These are phyloP conservation scores for Kickxella alabastrina DNA, from an alignment of 192 early-diverging fungal species.

Conservation along the genomic window DNA sequence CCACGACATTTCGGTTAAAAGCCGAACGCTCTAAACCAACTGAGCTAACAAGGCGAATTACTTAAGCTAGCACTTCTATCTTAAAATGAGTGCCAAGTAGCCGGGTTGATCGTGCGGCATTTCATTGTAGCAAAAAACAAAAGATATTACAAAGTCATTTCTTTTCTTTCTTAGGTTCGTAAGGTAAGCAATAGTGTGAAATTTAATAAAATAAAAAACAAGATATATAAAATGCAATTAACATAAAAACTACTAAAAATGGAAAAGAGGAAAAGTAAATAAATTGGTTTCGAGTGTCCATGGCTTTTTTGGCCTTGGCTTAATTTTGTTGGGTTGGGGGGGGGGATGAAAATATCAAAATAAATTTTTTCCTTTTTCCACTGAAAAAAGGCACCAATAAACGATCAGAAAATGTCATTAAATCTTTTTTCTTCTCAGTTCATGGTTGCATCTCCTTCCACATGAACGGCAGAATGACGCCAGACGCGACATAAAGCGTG, in stretches of 20 bases:
- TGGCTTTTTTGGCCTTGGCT: neutral
- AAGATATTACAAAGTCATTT: neutral
- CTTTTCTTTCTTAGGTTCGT: neutral
- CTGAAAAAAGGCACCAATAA: no score
- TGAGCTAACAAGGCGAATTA: conserved; percentile 8
- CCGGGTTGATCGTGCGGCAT: conserved; percentile 2
- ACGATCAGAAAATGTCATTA: neutral
- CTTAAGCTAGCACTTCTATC: neutral
- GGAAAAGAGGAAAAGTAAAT: neutral
- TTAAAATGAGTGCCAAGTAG: neutral
- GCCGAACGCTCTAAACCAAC: conserved; percentile 17
- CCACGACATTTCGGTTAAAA: conserved; percentile 18
- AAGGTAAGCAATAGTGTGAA: neutral
- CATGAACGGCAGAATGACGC: conserved; percentile 51
- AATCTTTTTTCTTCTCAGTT: neutral
- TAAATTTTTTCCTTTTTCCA: no score
- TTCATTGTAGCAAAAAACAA: neutral
- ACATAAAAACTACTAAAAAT: neutral
- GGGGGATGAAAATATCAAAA: no score
- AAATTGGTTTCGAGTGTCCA: neutral
- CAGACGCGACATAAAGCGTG: conserved; percentile 55
- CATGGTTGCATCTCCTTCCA: conserved; percentile 43
- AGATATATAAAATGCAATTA: neutral
- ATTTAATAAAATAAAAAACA: neutral
- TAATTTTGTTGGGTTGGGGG: no score